phyloP scores from a whole-genome alignment of 768 basidiomycete species.

The Tricholoma sp. region DNA sequence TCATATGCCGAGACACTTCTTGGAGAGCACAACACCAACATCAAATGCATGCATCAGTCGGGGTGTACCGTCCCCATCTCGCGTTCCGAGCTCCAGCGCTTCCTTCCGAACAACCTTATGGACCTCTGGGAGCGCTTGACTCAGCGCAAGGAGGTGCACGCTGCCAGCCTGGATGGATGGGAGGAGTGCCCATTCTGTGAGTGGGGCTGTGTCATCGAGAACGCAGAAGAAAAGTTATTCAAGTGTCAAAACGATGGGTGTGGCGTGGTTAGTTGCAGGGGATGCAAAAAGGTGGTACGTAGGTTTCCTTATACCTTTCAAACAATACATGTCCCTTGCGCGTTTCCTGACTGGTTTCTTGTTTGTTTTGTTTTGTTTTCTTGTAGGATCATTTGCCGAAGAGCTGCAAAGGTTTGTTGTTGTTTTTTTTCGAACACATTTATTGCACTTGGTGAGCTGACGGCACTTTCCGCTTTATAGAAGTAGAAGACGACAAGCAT shows the following conservation, averaged over 20 bases:
- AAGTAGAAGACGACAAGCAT: constrained; percentile 69
- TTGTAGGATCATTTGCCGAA: constrained; percentile 75
- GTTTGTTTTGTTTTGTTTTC: neutral
- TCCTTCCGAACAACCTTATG: constrained; percentile 63
- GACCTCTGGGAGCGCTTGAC: constrained; percentile 68
- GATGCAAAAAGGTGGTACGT: constrained; percentile 68
- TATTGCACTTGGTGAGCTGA: neutral
- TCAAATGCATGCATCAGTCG: constrained; percentile 78
- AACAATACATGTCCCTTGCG: too few relatives aligned
- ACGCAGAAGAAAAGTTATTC: constrained; percentile 57
- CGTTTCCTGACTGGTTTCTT: neutral
- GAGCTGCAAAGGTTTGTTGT: constrained; percentile 59
- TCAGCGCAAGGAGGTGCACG: constrained; percentile 74
- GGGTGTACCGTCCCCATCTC: constrained; percentile 68
- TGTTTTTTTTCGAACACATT: neutral
- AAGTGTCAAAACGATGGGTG: constrained; percentile 61
- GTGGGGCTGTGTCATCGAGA: constrained; percentile 73
- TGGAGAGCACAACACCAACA: constrained; percentile 52
- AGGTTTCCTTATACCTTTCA: neutral
- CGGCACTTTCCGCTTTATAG: constrained; percentile 28
- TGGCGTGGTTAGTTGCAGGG: constrained; percentile 69
- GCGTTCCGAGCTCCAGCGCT: constrained; percentile 60
- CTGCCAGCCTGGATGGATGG: constrained; percentile 72
- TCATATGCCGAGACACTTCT: constrained; percentile 65
- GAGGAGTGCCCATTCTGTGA: constrained; percentile 93